A percentile compares a stretch with the other conserved stretches of the same genome.
Conservation (phyloP, 2,329 filamentous ascomycete species). For the Cordyceps cicadae region DNA sequence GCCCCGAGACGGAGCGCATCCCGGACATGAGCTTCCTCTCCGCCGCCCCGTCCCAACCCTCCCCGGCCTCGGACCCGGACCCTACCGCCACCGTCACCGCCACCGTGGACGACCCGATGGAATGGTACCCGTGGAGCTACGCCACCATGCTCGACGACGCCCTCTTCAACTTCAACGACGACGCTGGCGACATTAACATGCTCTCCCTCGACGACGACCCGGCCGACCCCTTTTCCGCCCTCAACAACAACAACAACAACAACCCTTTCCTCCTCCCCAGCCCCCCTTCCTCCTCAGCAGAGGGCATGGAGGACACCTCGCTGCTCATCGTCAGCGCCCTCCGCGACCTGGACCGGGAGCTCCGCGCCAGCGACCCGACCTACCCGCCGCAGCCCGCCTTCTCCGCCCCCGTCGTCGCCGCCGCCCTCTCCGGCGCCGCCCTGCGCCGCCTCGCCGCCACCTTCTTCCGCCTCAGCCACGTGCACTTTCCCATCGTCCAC, state of each 20-base stretch:
- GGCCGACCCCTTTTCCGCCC: background rate
- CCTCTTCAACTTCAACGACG: background rate
- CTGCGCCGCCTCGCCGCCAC: slow-evolving; percentile 15
- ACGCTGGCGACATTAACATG: slow-evolving; percentile 1
- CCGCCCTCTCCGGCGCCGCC: slow-evolving; percentile 17
- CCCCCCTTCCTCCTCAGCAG: background rate
- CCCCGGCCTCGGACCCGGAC: background rate
- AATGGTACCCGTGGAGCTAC: slow-evolving; percentile 14
- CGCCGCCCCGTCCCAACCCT: background rate
- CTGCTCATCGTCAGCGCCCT: slow-evolving; percentile 12
- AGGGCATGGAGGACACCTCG: background rate
- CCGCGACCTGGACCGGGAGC: slow-evolving; percentile 12
- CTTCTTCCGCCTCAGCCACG: slow-evolving; percentile 21
- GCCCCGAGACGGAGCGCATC: background rate
- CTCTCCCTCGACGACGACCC: slow-evolving; percentile 5
- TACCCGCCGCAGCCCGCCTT: slow-evolving; percentile 12
- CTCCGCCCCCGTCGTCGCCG: slow-evolving; percentile 11
- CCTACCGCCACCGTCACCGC: background rate
- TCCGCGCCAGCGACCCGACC: slow-evolving; percentile 12
- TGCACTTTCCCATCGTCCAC: slow-evolving; percentile 22
- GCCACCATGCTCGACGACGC: slow-evolving; percentile 10
- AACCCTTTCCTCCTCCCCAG: background rate
- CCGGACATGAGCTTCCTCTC: slow-evolving; percentile 8
- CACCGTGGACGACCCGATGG: background rate
- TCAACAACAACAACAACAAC: background rate